Evolutionary conservation across 805 yeast species (phyloP).

Genomic region (Metschnikowia lunata): DNA sequence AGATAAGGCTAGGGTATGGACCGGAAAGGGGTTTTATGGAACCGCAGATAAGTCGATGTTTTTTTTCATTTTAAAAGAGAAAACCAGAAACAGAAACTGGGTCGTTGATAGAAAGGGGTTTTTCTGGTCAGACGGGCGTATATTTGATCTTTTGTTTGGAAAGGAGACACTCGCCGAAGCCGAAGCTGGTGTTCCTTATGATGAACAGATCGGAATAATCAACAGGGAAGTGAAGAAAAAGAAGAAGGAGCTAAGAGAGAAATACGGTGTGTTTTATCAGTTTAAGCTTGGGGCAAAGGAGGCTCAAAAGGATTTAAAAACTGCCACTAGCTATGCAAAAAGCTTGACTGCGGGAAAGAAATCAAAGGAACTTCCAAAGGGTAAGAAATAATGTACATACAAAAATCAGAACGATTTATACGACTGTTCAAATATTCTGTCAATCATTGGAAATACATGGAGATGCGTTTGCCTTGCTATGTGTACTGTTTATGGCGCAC

Average conservation of each 20-base stretch:
- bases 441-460: too few relatives aligned
- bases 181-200: conserved; percentile 62
- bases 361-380: conserved; percentile 13
- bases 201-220: conserved; percentile 51
- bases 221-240: conserved; percentile 45
- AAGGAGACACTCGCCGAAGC: conserved; percentile 74
- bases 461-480: too few relatives aligned
- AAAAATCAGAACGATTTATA: neutral
- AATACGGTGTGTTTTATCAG: conserved; percentile 60
- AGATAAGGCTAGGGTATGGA: conserved; percentile 65
- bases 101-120: conserved; percentile 80
- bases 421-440: too few relatives aligned
- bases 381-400: conserved; percentile 12
- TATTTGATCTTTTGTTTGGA: conserved; percentile 77
- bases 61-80: conserved; percentile 66
- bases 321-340: conserved; percentile 23
- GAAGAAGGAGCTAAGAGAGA: conserved; percentile 46
- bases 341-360: conserved; percentile 7
- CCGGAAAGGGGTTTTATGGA: conserved; percentile 86
- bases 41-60: conserved; percentile 72
- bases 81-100: conserved; percentile 53
- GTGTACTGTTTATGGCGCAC: too few relatives aligned
- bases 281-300: conserved; percentile 41
- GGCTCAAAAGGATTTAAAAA: conserved; percentile 25
- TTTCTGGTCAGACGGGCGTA: conserved; percentile 91